These are phyloP conservation scores for Cladosporium austrohemisphaericum DNA, from an alignment of 2,329 filamentous ascomycete genomes.

Conservation along the genomic window DNA sequence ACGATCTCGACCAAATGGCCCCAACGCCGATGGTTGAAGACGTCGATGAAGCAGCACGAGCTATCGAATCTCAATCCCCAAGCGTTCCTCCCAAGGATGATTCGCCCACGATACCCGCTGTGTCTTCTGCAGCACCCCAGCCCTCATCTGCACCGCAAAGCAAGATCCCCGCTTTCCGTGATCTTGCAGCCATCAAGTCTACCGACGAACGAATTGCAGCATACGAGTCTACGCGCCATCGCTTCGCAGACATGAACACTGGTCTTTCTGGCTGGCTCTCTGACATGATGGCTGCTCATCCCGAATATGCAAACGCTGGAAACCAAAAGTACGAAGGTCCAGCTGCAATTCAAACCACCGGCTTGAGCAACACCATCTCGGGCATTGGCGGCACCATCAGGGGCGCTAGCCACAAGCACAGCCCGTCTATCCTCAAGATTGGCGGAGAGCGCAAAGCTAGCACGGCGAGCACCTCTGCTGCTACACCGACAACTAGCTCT, in stretches of 20 bases:
- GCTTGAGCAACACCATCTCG: neutral
- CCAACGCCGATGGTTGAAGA: slow-evolving; percentile 25
- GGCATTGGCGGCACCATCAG: slow-evolving; percentile 15
- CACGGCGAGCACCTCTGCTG: neutral
- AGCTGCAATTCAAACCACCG: slow-evolving; percentile 1
- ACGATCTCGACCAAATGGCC: slow-evolving; percentile 18
- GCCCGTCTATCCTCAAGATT: slow-evolving; percentile 15
- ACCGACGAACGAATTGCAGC: slow-evolving; percentile 66
- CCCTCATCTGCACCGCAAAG: slow-evolving; percentile 5
- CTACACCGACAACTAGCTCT: slow-evolving; percentile 19
- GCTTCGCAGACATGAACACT: slow-evolving; percentile 69
- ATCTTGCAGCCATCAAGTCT: slow-evolving; percentile 69
- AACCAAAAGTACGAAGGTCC: slow-evolving; percentile 33
- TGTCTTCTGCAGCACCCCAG: neutral
- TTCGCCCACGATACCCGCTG: neutral
- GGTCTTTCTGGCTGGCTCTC: slow-evolving; percentile 64
- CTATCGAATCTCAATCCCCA: neutral
- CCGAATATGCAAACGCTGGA: slow-evolving; percentile 50
- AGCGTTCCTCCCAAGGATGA: neutral
- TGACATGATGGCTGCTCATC: slow-evolving; percentile 46
- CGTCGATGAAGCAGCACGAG: neutral
- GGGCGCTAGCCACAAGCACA: slow-evolving; percentile 26
- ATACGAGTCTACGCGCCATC: slow-evolving; percentile 67
- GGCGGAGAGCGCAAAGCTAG: slow-evolving; percentile 17
- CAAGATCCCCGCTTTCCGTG: slow-evolving; percentile 62